Percentiles rank a stretch among this genome's conserved stretches.
These are phyloP conservation scores for Sporobolomyces pararoseus DNA, from an alignment of 768 basidiomycete species.

Conservation along the genomic window DNA sequence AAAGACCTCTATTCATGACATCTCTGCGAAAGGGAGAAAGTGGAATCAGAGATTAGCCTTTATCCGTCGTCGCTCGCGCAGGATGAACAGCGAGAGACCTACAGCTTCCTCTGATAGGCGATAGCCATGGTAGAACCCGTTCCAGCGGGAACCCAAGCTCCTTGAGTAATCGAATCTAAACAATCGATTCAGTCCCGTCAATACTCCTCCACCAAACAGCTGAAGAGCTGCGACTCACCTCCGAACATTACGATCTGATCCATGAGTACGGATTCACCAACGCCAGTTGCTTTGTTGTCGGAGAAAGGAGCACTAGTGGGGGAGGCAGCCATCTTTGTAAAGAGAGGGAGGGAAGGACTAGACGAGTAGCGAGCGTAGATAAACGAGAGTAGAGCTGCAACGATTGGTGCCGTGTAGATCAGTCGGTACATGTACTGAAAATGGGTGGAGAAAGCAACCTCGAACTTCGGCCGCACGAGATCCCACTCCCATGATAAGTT, in stretches of 20 bases:
- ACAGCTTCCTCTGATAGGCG: slow-evolving; percentile 41
- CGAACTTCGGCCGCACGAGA: too few relatives aligned
- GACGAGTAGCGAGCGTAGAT: slow-evolving; percentile 16
- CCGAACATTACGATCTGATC: slow-evolving; percentile 36
- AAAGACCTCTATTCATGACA: slow-evolving; percentile 39
- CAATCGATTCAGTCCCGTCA: neutral
- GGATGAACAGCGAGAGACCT: neutral
- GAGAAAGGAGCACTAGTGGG: neutral
- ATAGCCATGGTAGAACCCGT: slow-evolving; percentile 26
- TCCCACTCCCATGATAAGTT: too few relatives aligned
- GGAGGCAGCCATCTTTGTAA: neutral
- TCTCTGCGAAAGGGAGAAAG: slow-evolving; percentile 22
- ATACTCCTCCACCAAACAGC: fast-evolving
- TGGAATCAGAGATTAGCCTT: neutral
- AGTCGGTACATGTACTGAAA: slow-evolving; percentile 20
- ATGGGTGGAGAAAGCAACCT: too few relatives aligned
- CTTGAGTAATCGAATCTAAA: slow-evolving; percentile 42
- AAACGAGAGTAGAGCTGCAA: neutral
- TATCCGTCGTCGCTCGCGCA: too few relatives aligned
- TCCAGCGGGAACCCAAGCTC: slow-evolving; percentile 27
- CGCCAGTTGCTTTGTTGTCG: neutral
- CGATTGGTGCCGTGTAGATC: neutral
- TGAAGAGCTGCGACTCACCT: slow-evolving; percentile 5
- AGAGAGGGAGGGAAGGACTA: neutral
- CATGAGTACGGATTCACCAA: slow-evolving; percentile 4